Evolutionary conservation across 2,329 filamentous ascomycete genomes (phyloP), one percentile per base, ranked within the genome.

Genomic region (Aureobasidium namibiae): DNA sequence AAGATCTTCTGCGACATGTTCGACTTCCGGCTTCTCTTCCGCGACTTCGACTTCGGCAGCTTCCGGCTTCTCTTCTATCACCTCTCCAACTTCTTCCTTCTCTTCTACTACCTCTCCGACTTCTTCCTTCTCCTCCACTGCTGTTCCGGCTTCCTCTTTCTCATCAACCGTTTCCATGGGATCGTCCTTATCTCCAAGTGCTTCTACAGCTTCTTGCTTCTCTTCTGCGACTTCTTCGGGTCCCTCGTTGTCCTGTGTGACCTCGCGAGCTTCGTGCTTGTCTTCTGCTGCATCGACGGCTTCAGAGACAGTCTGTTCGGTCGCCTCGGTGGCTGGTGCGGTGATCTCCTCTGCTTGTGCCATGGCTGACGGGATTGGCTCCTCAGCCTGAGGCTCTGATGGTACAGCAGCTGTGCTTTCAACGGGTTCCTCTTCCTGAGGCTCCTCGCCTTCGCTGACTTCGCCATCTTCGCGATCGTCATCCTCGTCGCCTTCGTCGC

Each of bases 401-500:
- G 26, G 8, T 42, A 5, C n/a, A 3, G 52, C 6, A 9, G 8
- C 31, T 18, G 21, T 16, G 24, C 1, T n/a, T 24, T 56, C 52
- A 31, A 9, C 3, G 6, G 21, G 42, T 14, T 48, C 33, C 33
- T 48, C 41, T 39, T 57, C 42, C 23, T 57, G 54, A 21, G 21
- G 14, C 33, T 57, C 54, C 10, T 57, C 54, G 38, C 33, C 54
- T 4, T 57, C 54, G 24, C 54, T 57, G 34, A 57, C 11, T 14
- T 57, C 46, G 31, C 69, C 70, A 14, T 71, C 71, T 45, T 72
- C 70, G 36, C 67, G 63, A 52, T 75, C 72, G 14, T 77, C 76
- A n/a, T 77, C 76, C 18, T 78, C 74, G 29, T 75, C 74, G 2
- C 71, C 73, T 21, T 73, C 75, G 11, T 74, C 76, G 1, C 74